Conservation (phyloP, 352 stramenopile genomes). For the Globisporangium barbulae region DNA sequence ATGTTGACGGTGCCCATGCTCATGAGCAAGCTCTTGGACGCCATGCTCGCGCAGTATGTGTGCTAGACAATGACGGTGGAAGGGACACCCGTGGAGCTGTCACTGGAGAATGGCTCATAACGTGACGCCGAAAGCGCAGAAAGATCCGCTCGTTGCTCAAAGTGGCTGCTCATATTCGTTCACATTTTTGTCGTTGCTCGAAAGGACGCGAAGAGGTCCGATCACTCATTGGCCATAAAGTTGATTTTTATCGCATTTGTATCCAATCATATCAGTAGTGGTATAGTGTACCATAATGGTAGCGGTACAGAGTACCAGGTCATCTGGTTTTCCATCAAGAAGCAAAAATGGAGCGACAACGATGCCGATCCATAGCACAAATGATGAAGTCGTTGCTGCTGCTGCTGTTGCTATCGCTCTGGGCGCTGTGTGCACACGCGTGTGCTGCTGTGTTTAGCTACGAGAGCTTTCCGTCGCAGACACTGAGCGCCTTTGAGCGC, state of each 20-base stretch:
- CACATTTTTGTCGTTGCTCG: slow-evolving; percentile 18
- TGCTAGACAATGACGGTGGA: background rate
- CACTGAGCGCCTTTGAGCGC: slow-evolving; percentile 31
- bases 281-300: background rate
- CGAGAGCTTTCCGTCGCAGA: slow-evolving; percentile 12
- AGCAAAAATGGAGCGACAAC: background rate
- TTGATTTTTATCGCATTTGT: background rate
- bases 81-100: background rate
- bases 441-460: slow-evolving; percentile 19
- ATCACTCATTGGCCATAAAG: slow-evolving; percentile 8
- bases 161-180: slow-evolving; percentile 17
- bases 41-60: background rate
- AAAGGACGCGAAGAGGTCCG: slow-evolving; percentile 20
- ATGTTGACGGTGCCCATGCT: slow-evolving; percentile 81
- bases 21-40: slow-evolving; percentile 52
- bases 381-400: slow-evolving; percentile 6
- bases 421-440: too few relatives aligned
- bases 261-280: background rate
- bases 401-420: slow-evolving; percentile 16
- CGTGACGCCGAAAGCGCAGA: slow-evolving; percentile 4
- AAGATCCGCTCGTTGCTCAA: slow-evolving; percentile 9
- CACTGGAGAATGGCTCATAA: background rate
- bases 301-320: background rate
- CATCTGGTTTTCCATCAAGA: background rate
- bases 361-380: background rate